Evolutionary conservation across 1,139 yeast species (phyloP).

Genomic region (Candida sojae): DNA sequence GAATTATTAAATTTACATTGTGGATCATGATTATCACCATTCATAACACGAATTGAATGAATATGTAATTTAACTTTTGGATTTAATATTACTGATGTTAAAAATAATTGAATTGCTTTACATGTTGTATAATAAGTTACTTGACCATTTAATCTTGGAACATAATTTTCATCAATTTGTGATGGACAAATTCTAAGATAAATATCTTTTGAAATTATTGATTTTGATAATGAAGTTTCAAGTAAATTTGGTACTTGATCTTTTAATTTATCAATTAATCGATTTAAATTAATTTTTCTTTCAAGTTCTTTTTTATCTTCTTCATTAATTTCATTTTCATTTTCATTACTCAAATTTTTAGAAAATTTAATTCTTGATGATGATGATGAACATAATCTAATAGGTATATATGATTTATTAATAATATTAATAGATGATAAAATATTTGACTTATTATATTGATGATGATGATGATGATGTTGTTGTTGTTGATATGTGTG

Average conservation of each 20-base stretch:
- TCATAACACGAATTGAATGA: conserved; percentile 33
- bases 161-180: conserved; percentile 47
- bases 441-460: neutral
- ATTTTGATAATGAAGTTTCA: conserved; percentile 49
- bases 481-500: neutral
- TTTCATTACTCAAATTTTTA: neutral
- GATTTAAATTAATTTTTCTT: conserved; percentile 61
- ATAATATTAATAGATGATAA: neutral
- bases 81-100: conserved; percentile 55
- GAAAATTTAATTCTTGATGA: neutral
- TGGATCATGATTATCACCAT: conserved; percentile 20
- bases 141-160: conserved; percentile 65
- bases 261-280: conserved; percentile 53
- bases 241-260: conserved; percentile 59
- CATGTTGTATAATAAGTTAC: conserved; percentile 56
- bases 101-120: conserved; percentile 54
- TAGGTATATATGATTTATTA: neutral
- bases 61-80: conserved; percentile 53
- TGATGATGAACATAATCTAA: neutral
- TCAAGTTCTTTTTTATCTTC: conserved; percentile 10
- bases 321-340: conserved; percentile 2
- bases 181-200: conserved; percentile 66
- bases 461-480: neutral
- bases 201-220: conserved; percentile 51
- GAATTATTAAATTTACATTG: conserved; percentile 41